phyloP scores from a whole-genome alignment of 2,329 filamentous ascomycete species.

The Endoconidiophora polonica region DNA sequence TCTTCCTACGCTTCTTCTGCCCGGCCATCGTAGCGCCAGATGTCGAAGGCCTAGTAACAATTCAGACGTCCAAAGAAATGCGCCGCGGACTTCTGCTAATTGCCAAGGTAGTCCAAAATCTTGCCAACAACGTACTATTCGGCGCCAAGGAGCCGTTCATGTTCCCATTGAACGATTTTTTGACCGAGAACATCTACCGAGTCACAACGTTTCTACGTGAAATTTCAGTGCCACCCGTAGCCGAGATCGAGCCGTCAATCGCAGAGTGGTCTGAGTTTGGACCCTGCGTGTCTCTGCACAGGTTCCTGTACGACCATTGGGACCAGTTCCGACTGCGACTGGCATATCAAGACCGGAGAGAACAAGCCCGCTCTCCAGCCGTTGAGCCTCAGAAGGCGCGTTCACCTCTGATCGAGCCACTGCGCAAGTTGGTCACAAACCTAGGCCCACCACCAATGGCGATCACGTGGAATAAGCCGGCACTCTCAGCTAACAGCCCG shows the following conservation, averaged over 20 bases:
- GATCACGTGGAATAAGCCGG: conserved; percentile 52
- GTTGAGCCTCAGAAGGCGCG: conserved; percentile 34
- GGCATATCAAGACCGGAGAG: conserved; percentile 40
- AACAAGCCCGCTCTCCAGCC: conserved; percentile 36
- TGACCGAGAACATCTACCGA: conserved; percentile 50
- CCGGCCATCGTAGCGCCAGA: conserved; percentile 56
- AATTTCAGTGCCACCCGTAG: conserved; percentile 43
- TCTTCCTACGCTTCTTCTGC: conserved; percentile 57
- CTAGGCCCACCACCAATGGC: conserved; percentile 51
- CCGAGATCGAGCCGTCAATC: conserved; percentile 24
- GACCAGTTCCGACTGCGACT: conserved; percentile 51
- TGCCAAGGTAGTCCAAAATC: conserved; percentile 54
- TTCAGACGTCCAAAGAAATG: conserved; percentile 50
- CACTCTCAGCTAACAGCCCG: conserved; percentile 45
- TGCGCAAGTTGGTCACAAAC: conserved; percentile 46
- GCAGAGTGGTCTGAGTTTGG: conserved; percentile 49
- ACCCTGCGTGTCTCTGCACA: conserved; percentile 51
- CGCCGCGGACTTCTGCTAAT: conserved; percentile 50
- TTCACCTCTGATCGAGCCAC: conserved; percentile 41
- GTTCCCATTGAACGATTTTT: conserved; percentile 52
- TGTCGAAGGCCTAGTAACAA: conserved; percentile 45
- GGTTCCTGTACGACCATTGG: conserved; percentile 57
- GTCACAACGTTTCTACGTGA: conserved; percentile 51
- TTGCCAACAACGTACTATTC: conserved; percentile 56
- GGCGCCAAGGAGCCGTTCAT: conserved; percentile 58